Conservation (phyloP, 1,139 yeast genomes). For the Protomyces macrosporus region DNA sequence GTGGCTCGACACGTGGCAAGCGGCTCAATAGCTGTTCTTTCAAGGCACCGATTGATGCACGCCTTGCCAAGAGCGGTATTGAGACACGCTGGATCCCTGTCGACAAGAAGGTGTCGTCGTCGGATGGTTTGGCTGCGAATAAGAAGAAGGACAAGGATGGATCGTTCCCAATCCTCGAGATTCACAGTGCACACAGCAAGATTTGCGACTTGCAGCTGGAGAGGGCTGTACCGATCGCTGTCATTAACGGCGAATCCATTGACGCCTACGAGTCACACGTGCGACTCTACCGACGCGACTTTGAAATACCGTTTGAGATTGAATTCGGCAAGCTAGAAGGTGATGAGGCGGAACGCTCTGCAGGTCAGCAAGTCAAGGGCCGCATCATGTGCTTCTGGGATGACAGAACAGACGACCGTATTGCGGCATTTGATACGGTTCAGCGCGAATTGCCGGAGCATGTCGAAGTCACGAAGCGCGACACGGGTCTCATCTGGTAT, state of each 20-base stretch:
- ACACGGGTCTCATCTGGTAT: conserved; percentile 25
- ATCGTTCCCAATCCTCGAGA: background rate
- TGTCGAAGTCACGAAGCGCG: conserved; percentile 19
- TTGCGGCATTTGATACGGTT: conserved; percentile 23
- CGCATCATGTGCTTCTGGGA: conserved; percentile 27
- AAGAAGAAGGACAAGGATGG: conserved; percentile 9
- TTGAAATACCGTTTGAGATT: conserved; percentile 8
- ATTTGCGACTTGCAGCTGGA: conserved; percentile 21
- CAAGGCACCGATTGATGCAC: conserved; percentile 14
- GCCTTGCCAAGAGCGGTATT: conserved; percentile 17
- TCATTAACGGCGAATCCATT: conserved; percentile 9
- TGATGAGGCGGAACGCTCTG: background rate
- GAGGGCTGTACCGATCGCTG: conserved; percentile 5
- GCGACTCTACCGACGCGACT: conserved; percentile 23
- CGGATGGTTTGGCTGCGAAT: background rate
- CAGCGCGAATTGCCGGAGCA: conserved; percentile 25
- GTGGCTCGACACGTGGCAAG: conserved; percentile 5
- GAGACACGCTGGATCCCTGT: background rate
- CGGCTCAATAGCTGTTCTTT: conserved; percentile 2
- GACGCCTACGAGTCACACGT: conserved; percentile 5
- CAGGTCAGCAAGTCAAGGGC: conserved; percentile 1
- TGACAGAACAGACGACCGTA: conserved; percentile 21
- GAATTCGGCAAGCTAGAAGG: background rate
- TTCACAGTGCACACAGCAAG: conserved; percentile 15
- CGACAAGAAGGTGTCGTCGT: no score